phyloP scores from a whole-genome alignment of 306 rosid genomes.

The Corylus heterophylla region DNA sequence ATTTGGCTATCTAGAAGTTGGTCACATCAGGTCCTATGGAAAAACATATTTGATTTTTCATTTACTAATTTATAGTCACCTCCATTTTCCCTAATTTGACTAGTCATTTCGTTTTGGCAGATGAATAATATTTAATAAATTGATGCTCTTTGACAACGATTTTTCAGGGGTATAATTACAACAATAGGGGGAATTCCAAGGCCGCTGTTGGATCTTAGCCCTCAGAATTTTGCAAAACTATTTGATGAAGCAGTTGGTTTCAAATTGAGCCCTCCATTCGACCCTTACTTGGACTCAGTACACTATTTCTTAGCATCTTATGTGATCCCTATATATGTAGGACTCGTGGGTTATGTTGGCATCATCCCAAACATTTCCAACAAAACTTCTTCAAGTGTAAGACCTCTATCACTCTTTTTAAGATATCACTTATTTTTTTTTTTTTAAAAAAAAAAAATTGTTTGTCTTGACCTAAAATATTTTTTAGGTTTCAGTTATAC shows the following conservation, averaged over 20 bases:
- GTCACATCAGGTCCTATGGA: constrained; percentile 25
- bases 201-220: constrained; percentile 31
- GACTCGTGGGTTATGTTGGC: constrained; percentile 28
- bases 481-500: too few relatives aligned
- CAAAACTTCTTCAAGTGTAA: constrained; percentile 3
- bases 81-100: neutral
- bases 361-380: constrained; percentile 13
- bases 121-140: too few relatives aligned
- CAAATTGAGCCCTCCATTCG: constrained; percentile 26
- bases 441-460: too few relatives aligned
- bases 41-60: neutral
- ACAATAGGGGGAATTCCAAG: constrained; percentile 30
- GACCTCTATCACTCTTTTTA: neutral
- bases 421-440: too few relatives aligned
- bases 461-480: too few relatives aligned
- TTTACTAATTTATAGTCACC: neutral
- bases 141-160: neutral
- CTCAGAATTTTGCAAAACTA: constrained; percentile 15
- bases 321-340: constrained; percentile 29
- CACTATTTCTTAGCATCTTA: constrained; percentile 21
- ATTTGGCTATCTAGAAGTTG: constrained; percentile 39
- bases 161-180: neutral
- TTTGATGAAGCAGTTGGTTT: constrained; percentile 20
- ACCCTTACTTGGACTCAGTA: constrained; percentile 20
- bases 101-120: too few relatives aligned